Evolutionary conservation across 2,329 filamentous ascomycete species (phyloP), one percentile per base, ranked within the genome.

Genomic region (Sphaerulina musiva): DNA sequence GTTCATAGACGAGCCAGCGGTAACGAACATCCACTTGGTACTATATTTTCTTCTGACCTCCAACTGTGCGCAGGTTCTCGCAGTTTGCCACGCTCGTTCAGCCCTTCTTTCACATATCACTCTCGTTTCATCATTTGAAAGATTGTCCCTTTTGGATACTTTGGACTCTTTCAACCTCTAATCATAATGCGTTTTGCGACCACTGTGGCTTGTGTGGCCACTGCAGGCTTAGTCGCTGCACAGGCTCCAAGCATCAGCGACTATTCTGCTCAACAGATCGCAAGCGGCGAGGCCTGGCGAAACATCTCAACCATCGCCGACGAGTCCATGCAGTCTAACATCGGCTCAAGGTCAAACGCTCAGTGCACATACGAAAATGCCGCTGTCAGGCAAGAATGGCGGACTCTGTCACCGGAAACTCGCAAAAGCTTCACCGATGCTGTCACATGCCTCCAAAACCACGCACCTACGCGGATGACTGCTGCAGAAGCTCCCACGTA

Each of bases 351-450:
- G 6, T 47, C 51, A n/a, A 56, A 51, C 47, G 20, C 49, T 2
- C 36, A 51, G 46, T 69, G 66, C 59, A 68, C 65, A 39, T 68
- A 62, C 48, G 62, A 62, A 11, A 66, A 62, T 38, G 63, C 63
- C 38, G 48, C 55, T 8, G 58, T 66, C 4, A 53, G 64, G 17
- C 60, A 54, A 43, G 66, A 68, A 55, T 68, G 65, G 65, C 58
- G 62, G 12, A 59, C 59, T 34, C 62, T 67, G 42, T 43, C 59
- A 42, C 45, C 55, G 8, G 60, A 54, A 8, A 63, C 62, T 20
- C 62, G 65, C 40, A 68, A 68, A 52, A 56, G 54, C 50, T 68
- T 65, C 57, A 69, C 66, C 14, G 60, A 66, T 43, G 64, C 67
- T 14, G 64, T 67, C 11, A 60, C 56, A 6, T 68, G 66, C 53